Base-by-base conservation (phyloP, 768 basidiomycete genomes). In the Boletus rex-veris region DNA sequence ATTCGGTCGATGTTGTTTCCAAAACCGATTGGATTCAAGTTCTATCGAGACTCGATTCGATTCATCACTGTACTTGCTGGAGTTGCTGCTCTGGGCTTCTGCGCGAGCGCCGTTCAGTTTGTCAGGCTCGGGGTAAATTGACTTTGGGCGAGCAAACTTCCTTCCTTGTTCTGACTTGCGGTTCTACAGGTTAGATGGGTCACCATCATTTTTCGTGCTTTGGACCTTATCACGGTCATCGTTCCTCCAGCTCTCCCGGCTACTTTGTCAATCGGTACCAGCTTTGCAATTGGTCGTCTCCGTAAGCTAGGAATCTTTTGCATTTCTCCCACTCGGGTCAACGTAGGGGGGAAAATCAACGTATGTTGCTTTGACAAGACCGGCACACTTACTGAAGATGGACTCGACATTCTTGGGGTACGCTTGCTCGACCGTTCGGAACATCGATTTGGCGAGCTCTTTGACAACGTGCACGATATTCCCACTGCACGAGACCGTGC, bases 351-450 rank as follows among this genome's bases (percentile, higher is more conserved):
- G 10, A 95, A 97, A 74, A 78, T 98, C 73, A 98, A 98, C 59
- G 88, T 98, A 10, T 93, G 93, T 63, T 98, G 95, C 66, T 99
- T 99, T 64, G 97, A 99, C 77, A 99, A 99, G 74, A 99, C 97
- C 1, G 97, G 97, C 8, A 99, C 97, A 9, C 78, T 99, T 21
- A 99, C 97, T 1, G 97, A 99, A 71, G 97, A 99, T 59, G 97
- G 96, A 0, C 78, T 99, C 45, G 97, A 99, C 67, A 93, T 99
- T 42, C 85, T 99, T 43, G 97, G 97, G 15, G 88, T 97, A 16
- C 87, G 96, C 42, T 84, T 83, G 7, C 80, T 91, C 40, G 94
- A 96, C 54, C 84, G 91, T 41, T 79, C 77, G 44, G 80, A 75
- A 8, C 81, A 85, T 50, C 80, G 84, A 39, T 98, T 98, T 71